Conservation (phyloP, 495 filamentous ascomycete genomes). For the Neurospora sp. region DNA sequence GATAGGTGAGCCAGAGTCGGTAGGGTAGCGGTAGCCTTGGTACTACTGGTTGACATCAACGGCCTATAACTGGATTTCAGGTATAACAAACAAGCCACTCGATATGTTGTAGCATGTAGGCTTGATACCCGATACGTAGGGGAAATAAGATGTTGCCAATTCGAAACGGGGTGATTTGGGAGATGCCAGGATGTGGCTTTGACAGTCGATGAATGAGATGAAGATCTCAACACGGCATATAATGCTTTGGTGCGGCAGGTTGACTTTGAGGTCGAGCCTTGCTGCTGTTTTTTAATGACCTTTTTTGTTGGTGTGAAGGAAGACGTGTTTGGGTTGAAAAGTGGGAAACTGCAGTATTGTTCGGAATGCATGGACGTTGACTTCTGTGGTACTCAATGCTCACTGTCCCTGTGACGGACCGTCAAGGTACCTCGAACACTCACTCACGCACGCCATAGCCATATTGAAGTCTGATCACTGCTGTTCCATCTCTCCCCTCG, state of each 20-base stretch:
- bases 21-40: not conserved
- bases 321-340: not conserved
- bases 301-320: not conserved
- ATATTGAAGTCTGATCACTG: not conserved
- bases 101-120: not conserved
- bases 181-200: not conserved
- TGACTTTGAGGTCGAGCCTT: not conserved
- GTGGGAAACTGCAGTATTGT: not conserved
- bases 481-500: not conserved
- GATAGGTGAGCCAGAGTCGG: not conserved
- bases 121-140: not conserved
- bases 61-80: not conserved
- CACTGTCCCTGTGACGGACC: not conserved
- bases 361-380: not conserved
- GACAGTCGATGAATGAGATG: slow-evolving; percentile 7
- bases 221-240: slow-evolving; percentile 15
- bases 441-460: not conserved
- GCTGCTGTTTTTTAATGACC: not conserved
- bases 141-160: not conserved
- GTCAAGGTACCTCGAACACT: not conserved
- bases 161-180: not conserved
- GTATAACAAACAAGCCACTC: not conserved
- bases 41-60: not conserved
- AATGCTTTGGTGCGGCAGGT: slow-evolving; percentile 12
- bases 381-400: not conserved